Evolutionary conservation across 1,139 yeast genomes (phyloP).

Genomic region (Saccharomyces hybrid): DNA sequence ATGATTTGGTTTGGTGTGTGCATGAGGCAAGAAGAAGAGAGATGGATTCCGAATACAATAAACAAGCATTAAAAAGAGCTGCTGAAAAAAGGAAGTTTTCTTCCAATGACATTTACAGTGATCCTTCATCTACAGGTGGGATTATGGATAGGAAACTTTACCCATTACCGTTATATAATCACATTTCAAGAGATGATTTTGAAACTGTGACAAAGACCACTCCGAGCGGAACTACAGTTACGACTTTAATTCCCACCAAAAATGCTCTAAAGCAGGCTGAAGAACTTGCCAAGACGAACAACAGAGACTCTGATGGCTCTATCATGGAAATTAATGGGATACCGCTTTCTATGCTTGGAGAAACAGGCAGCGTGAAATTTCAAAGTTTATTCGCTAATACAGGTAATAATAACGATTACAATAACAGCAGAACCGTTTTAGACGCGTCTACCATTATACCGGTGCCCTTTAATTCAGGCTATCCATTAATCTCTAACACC

Average conservation of each 20-base stretch:
- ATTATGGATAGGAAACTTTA: conserved; percentile 35
- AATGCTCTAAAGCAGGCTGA: conserved; percentile 46
- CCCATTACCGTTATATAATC: conserved; percentile 89
- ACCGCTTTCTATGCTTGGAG: conserved; percentile 71
- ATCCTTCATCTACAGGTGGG: conserved; percentile 12
- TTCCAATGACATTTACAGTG: neutral
- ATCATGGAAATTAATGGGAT: conserved; percentile 56
- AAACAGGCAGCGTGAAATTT: conserved; percentile 56
- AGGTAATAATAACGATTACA: neutral
- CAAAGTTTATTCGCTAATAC: conserved; percentile 10
- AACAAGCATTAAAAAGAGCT: conserved; percentile 31
- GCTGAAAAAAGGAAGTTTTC: conserved; percentile 18
- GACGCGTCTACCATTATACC: neutral
- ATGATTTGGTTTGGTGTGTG: conserved; percentile 89
- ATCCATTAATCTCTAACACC: neutral
- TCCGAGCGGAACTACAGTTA: conserved; percentile 86
- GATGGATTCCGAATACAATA: conserved; percentile 39
- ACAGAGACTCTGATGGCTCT: conserved; percentile 20
- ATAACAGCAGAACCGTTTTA: neutral
- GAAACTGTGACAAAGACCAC: conserved; percentile 78
- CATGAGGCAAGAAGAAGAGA: conserved; percentile 87
- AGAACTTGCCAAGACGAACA: conserved; percentile 30
- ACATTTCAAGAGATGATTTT: conserved; percentile 86
- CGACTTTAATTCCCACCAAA: conserved; percentile 82
- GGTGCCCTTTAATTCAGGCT: neutral